Base-by-base conservation (phyloP, 257 asterid species). In the Primulina eburnea region DNA sequence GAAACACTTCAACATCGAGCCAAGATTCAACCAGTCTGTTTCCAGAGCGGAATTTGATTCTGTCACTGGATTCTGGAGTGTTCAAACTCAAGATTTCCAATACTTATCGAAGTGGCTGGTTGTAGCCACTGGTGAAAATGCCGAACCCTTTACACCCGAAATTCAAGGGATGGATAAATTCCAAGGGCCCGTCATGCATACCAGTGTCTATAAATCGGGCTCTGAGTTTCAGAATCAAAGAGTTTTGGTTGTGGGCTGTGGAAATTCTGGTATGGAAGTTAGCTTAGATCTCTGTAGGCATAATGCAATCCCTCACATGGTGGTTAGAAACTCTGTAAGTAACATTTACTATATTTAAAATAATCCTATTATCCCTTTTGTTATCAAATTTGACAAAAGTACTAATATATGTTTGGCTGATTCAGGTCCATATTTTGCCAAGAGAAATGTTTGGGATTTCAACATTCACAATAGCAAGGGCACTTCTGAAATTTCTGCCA, bases 211-310 rank as follows among this genome's bases (percentile, higher is more conserved):
- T 69, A 82, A 76, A 4, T 79, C 90, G 24, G 98, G 96, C 52
- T 79, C 81, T 2, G 90, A 77, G 66, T 92, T 84, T 38, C 5
- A 11, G 2, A 78, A 80, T 0, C 83, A 80, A 11, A 84, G 69
- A 57, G 96, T 92, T 43, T 53, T 92, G 20, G 96, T 92, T 0
- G 77, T 92, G 9, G 98, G 98, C 0, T 92, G 97, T 63, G 98
- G 98, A 0, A 92, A 92, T 77, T 92, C 98, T 4, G 98, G 98
- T 2, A 92, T 92, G 98, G 98, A 92, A 79, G 97, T 92, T 52
- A 80, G 96, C 69, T 80, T 92, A 7, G 98, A 92, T 76, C 89
- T 92, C 35, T 88, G 93, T 12, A 74, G 87, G 30, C 72, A 84
- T 37, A 74, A 86, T 67, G 97, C 97, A 2, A 65, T 0, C 26